Percentiles rank a stretch among this genome's conserved stretches.
Evolutionary conservation across 495 filamentous ascomycete species (phyloP).

Genomic region (Tuber brumale): DNA sequence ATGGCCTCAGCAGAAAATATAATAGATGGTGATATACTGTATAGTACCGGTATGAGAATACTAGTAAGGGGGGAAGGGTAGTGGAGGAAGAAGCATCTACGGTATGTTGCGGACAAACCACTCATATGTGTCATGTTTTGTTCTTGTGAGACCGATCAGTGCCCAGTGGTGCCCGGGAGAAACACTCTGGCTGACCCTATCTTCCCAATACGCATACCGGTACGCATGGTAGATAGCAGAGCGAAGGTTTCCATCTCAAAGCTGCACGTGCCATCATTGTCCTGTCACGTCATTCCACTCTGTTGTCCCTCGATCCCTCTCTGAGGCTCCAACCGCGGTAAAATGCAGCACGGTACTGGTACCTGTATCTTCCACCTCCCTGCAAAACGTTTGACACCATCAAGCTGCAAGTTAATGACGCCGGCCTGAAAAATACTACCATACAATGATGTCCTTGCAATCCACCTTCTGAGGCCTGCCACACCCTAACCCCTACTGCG

Average conservation of each 20-base stretch:
- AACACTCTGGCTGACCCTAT: neutral
- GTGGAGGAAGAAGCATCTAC: neutral
- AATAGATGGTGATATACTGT: neutral
- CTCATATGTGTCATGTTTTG: neutral
- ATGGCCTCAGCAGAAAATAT: neutral
- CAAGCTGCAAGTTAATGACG: neutral
- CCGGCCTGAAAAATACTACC: neutral
- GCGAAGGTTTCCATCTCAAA: neutral
- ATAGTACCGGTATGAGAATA: neutral
- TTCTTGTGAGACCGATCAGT: neutral
- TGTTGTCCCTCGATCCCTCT: neutral
- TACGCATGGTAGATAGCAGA: neutral
- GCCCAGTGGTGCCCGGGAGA: neutral
- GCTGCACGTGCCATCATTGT: slow-evolving; percentile 3
- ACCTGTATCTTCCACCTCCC: neutral
- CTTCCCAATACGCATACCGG: neutral
- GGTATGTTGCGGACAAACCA: neutral
- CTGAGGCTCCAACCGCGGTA: neutral
- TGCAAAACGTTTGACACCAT: neutral
- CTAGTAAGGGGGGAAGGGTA: neutral
- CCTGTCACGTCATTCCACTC: neutral
- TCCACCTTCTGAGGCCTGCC: neutral
- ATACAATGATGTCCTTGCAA: neutral
- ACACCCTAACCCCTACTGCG: neutral
- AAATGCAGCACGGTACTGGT: neutral